Base-by-base conservation (phyloP, 768 basidiomycete species). In the Collybia nuda region DNA sequence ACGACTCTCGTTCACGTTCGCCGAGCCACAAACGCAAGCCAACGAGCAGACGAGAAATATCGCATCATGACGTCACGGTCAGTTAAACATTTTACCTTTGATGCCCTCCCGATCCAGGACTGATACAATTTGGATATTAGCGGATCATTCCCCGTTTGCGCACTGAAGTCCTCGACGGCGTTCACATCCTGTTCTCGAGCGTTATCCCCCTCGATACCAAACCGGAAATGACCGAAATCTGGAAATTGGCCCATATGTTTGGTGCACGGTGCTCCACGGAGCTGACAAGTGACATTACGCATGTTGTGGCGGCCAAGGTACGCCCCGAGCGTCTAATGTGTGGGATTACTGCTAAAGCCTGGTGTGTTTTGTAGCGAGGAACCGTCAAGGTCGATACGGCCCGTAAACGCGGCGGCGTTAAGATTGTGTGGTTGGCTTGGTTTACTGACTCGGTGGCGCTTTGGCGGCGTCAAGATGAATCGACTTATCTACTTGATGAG, bases 351-450 rank as follows among this genome's bases (percentile, higher is more conserved):
- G 47, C 47, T 35, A 28, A 18, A 24, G 40, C 22, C 22, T 47
- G 24, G 44, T 38, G 23, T 44, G 21, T 18, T 45, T 40, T 49
- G 15, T 53, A 95, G 91, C 83, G 83, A 53, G 90, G 91, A 28
- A 98, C 96, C 0, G 86, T 88, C 56, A 99, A 99, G 70, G 93
- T 96, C 0, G 87, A 93, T 62, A 73, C 78, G 47, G 93, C 94
- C 0, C 80, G 87, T 37, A 81, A 81, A 62, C 80, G 82, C n/a
- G 84, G 86, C 5, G 81, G 81, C 19, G 82, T 90, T 62, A 85
- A 87, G 63, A 84, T 98, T 53, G 93, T 98, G 17, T 90, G 90
- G 84, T 68, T 89, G 6, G 75, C 80, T 7, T 99, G 96, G 96
- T 88, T 98, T 61, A 85, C 81, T 26, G 90, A 95, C 64, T 93